Conservation (phyloP, 2,329 filamentous ascomycete species). For the Talaromyces sp. region DNA sequence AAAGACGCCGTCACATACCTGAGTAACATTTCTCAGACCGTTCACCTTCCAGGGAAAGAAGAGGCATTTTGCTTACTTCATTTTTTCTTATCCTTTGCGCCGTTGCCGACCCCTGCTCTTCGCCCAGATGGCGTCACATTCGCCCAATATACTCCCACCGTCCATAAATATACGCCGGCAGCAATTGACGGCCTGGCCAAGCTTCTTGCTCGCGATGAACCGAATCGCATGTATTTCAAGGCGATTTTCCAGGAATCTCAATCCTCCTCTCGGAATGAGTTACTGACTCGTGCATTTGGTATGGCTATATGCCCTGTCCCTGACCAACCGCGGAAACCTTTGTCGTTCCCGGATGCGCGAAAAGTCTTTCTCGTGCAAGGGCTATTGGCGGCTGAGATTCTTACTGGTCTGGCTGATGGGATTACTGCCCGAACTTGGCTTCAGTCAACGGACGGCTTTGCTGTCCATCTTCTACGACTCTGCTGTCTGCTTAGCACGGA, state of each 20-base stretch:
- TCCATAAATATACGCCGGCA: slow-evolving; percentile 83
- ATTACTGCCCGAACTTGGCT: slow-evolving; percentile 75
- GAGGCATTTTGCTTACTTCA: slow-evolving; percentile 82
- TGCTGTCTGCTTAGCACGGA: slow-evolving; percentile 66
- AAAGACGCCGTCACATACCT: slow-evolving; percentile 87
- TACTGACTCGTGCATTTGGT: slow-evolving; percentile 81
- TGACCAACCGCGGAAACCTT: slow-evolving; percentile 57
- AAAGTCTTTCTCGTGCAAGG: slow-evolving; percentile 91
- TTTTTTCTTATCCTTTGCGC: slow-evolving; percentile 86
- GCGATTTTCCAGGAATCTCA: slow-evolving; percentile 72
- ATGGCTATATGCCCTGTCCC: slow-evolving; percentile 82
- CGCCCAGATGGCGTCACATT: slow-evolving; percentile 64
- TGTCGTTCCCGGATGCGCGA: slow-evolving; percentile 70
- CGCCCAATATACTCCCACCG: slow-evolving; percentile 68
- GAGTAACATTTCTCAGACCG: slow-evolving; percentile 76
- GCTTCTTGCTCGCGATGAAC: slow-evolving; percentile 84
- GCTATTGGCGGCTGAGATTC: slow-evolving; percentile 80
- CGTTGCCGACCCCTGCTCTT: slow-evolving; percentile 62
- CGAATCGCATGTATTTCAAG: slow-evolving; percentile 80
- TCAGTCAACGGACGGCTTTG: slow-evolving; percentile 75
- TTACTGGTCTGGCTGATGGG: slow-evolving; percentile 70
- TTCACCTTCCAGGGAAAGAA: slow-evolving; percentile 79
- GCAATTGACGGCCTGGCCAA: slow-evolving; percentile 90
- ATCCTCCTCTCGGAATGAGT: slow-evolving; percentile 63
- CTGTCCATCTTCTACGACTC: slow-evolving; percentile 70